Percentiles rank a stretch among this genome's conserved stretches.
These are phyloP conservation scores for Scutellaria galericulata DNA, from an alignment of 257 asterid species.

Conservation along the genomic window DNA sequence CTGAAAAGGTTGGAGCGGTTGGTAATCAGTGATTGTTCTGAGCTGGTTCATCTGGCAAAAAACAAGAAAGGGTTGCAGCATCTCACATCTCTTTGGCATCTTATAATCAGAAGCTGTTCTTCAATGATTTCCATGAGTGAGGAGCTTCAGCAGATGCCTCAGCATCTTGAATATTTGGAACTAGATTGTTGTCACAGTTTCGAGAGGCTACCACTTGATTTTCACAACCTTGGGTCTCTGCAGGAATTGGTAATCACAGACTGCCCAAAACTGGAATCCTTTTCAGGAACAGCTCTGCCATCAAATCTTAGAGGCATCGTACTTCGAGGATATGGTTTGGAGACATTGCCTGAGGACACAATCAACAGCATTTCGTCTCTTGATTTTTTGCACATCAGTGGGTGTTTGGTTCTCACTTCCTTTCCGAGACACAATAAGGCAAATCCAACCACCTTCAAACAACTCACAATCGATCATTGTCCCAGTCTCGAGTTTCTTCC, in stretches of 20 bases:
- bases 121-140: conserved; percentile 44
- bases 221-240: conserved; percentile 43
- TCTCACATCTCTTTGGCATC: conserved; percentile 46
- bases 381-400: conserved; percentile 46
- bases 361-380: conserved; percentile 47
- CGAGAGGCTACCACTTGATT: conserved; percentile 45
- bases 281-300: conserved; percentile 47
- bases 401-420: conserved; percentile 52
- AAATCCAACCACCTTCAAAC: conserved; percentile 54
- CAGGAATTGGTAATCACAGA: conserved; percentile 51
- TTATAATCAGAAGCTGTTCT: conserved; percentile 44
- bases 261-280: conserved; percentile 49
- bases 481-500: conserved; percentile 56
- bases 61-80: conserved; percentile 35
- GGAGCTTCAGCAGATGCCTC: conserved; percentile 48
- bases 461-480: conserved; percentile 50
- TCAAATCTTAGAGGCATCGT: conserved; percentile 51
- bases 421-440: conserved; percentile 39
- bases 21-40: conserved; percentile 42
- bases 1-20: conserved; percentile 39
- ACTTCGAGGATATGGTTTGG: conserved; percentile 53
- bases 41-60: conserved; percentile 43
- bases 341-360: conserved; percentile 47
- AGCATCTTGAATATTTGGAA: conserved; percentile 49
- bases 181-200: conserved; percentile 47